Evolutionary conservation across 306 rosid species (phyloP), one percentile per base, ranked within the genome.

Genomic region (Vigna unguiculata): DNA sequence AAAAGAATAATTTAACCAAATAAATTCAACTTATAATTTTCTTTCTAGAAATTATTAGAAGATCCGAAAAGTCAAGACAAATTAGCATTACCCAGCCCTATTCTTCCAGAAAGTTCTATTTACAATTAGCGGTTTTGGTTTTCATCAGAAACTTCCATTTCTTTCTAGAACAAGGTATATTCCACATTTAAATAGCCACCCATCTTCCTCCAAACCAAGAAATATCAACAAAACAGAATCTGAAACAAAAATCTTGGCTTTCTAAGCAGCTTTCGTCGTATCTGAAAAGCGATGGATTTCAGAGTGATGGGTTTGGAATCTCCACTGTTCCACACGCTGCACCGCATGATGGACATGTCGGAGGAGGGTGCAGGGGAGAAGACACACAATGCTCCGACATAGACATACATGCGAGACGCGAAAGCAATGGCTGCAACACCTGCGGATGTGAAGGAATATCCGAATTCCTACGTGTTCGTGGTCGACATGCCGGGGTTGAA

Each of bases 101-200:
- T 6, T 30, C 2, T 38, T 52, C 58, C 25, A 52, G 58, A 52
- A 52, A 19, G 11, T 49, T 49, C 32, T 28, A 28, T 28, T 28
- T 28, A 5, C 32, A 28, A 3, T 28, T 28, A 28, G 32, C 32
- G 32, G 4, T n/a, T n/a, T n/a, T n/a, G n/a, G 32, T 28, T 28
- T 28, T 28, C 20, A 73, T 64, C 58, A 74, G 84, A 80, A 80
- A 36, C 58, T 57, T 80, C 80, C 2, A 46, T 60, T 9, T 72
- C 87, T 57, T 68, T 25, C 69, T 34, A 5, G 78, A 43, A 59
- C 9, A 1, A 55, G 9, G 13, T 0, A 30, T 5, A 1, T 0
- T 34, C 4, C 40, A n/a, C 55, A 1, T 12, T 3, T 54, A 72
- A 54, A 68, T 5, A 20, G 0, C 53, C 19, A 41, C 12, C 69